Evolutionary conservation across 306 rosid species (phyloP), one percentile per base, ranked within the genome.

Genomic region (Cucurbita ficifolia): DNA sequence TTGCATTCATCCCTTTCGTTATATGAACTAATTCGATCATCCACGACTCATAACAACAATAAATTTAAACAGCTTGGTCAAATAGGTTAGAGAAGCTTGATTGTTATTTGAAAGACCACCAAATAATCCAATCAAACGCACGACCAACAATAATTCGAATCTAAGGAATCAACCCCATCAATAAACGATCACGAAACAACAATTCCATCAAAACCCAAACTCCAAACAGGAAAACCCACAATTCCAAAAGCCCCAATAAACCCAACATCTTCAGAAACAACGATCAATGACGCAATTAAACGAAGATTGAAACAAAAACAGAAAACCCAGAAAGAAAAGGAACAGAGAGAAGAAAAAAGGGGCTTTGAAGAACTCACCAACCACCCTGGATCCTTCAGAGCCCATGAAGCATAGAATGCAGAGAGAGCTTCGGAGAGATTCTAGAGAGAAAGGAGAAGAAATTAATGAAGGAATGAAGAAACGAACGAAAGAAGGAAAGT

Each of bases 361-460:
- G 73, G 57, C 14, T 61, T 68, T 24, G 39, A 68, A 46, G 40
- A 46, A 68, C 73, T 68, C 77, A 92, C 98, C 95, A 70, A 89
- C 96, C 53, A 92, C 98, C 17, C 76, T 76, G 56, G 98, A 86
- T 79, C 84, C 95, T 74, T 92, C 96, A 36, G 96, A 82, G 78
- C 89, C 88, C 97, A 92, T 92, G 57, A 68, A 68, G 73, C 56
- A 68, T 22, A 68, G 40, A 68, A 68, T 68, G 8, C 56, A 68
- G 42, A 46, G 73, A 68, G 40, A 22, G 18, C 16, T 22, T 68
- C 6, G 1, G 21, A 68, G 48, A 45, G 11, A 42, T 65, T 19
- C 53, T 21, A 43, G 73, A 46, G 40, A 75, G 67, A 77, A 75
- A 76, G 77, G 76, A 54, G 63, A 78, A 35, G n/a, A 4, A 54